phyloP scores from a whole-genome alignment of 1,284 basidiomycete genomes.

The Cryptococcus sp. region DNA sequence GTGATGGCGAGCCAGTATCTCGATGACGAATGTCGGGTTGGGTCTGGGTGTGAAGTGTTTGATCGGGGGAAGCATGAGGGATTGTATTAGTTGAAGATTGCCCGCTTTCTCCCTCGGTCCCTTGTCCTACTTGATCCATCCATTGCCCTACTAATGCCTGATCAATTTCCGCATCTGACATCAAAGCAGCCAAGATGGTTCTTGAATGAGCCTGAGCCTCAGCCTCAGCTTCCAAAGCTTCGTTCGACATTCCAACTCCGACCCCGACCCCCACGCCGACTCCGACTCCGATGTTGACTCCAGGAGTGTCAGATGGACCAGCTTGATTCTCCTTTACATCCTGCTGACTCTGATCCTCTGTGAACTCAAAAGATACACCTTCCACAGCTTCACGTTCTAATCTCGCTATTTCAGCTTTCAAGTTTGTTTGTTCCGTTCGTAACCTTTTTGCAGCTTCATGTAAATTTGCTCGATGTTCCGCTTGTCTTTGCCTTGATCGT shows the following conservation, averaged over 20 bases:
- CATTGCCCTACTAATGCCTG: constrained; percentile 24
- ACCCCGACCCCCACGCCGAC: neutral
- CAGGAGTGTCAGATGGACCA: neutral
- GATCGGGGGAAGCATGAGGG: neutral
- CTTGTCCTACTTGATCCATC: constrained; percentile 20
- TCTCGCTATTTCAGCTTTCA: constrained; percentile 34
- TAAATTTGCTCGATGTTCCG: constrained; percentile 33
- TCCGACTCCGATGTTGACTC: neutral
- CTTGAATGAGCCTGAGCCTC: constrained; percentile 32
- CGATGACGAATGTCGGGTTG: neutral
- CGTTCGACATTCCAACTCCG: neutral
- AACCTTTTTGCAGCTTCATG: constrained; percentile 32
- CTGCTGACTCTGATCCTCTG: neutral
- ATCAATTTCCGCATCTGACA: constrained; percentile 18
- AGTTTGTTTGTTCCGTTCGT: constrained; percentile 36
- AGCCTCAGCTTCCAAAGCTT: constrained; percentile 2
- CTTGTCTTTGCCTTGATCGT: constrained; percentile 35
- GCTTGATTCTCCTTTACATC: neutral
- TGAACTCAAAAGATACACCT: neutral
- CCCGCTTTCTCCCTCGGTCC: neutral
- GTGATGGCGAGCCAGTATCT: neutral
- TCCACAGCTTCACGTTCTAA: constrained; percentile 15
- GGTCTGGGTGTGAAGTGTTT: neutral
- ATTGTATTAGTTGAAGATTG: neutral
- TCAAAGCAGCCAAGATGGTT: constrained; percentile 38